Base-by-base conservation (phyloP, 2,329 filamentous ascomycete species). In the Alternaria consortialis region DNA sequence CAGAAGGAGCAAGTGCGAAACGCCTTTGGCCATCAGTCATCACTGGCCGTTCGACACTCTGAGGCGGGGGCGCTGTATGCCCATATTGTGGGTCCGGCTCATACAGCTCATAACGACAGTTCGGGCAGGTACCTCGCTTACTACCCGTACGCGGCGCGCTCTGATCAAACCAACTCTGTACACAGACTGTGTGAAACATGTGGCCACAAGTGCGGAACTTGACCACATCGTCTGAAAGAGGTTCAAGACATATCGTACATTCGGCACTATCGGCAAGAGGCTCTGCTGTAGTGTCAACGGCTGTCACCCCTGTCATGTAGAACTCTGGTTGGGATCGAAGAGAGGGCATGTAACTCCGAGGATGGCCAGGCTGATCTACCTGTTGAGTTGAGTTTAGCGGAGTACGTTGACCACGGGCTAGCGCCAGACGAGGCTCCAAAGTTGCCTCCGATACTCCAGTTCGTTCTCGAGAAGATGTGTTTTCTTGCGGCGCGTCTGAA, bases 291-390 rank as follows among this genome's bases (percentile, higher is more conserved):
- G 52, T 17, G n/a, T 36, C 46, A 9, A 59, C 39, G 17, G 52
- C 27, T 12, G 44, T 17, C 6, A 63, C 52, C 15, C 39, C 56
- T 7, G 27, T 56, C 60, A 60, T 55, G 34, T 58, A 60, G 34
- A 63, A 63, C 40, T 63, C 56, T 25, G 51, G 42, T 43, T 63
- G 60, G 7, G 60, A 53, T 20, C 51, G 52, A 23, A 63, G 60
- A n/a, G 46, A 20, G 12, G 51, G 36, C 43, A 44, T 58, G 9
- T 44, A 9, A 37, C 20, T 20, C 31, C 27, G 36, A 27, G 48
- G 34, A 36, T 27, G 40, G n/a, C 7, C 17, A 39, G 20, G 25
- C 53, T 53, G 37, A 29, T 7, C 37, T 12, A n/a, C 12, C 27
- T 43, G 27, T 29, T 17, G 37, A 25, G 23, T 29, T 17, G 36